Evolutionary conservation across 2,329 filamentous ascomycete species (phyloP).

Genomic region (Aaosphaeria arxii): DNA sequence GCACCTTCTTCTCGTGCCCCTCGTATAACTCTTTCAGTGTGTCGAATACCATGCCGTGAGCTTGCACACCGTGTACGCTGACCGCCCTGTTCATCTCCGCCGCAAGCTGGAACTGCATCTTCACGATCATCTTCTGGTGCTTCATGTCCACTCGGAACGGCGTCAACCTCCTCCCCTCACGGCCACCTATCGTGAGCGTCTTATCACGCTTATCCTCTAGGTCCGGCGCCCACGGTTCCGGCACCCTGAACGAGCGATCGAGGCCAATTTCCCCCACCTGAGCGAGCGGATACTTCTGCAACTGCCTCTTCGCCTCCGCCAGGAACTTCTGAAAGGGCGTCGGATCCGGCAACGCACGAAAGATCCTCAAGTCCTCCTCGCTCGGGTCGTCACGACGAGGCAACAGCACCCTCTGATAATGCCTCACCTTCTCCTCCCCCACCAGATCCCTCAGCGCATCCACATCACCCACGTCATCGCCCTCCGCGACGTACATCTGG

Average conservation of each 20-base stretch:
- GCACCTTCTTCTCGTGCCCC: constrained; percentile 62
- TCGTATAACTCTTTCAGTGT: constrained; percentile 65
- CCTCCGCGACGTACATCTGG: constrained; percentile 57
- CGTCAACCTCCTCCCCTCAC: constrained; percentile 66
- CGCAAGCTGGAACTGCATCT: constrained; percentile 68
- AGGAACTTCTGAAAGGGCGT: constrained; percentile 59
- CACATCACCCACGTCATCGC: constrained; percentile 28
- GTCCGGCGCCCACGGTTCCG: constrained; percentile 53
- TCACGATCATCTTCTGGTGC: constrained; percentile 67
- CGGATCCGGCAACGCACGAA: constrained; percentile 58
- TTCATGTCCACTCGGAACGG: constrained; percentile 64
- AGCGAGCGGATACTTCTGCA: constrained; percentile 59
- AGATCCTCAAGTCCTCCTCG: constrained; percentile 38
- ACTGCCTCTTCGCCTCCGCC: constrained; percentile 52
- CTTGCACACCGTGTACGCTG: constrained; percentile 72
- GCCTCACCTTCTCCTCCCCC: constrained; percentile 48
- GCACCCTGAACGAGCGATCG: constrained; percentile 74
- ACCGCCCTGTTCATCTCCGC: constrained; percentile 64
- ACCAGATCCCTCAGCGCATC: constrained; percentile 21
- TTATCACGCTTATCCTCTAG: constrained; percentile 42
- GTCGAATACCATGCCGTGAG: constrained; percentile 69
- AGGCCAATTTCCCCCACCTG: constrained; percentile 76
- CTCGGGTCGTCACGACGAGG: constrained; percentile 37
- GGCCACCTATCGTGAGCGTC: constrained; percentile 63
- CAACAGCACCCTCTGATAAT: constrained; percentile 66